Percentiles rank a stretch among this genome's conserved stretches.
These are phyloP conservation scores for Ascochyta viciae-villosae DNA, from an alignment of 2,329 filamentous ascomycete genomes.

Conservation along the genomic window DNA sequence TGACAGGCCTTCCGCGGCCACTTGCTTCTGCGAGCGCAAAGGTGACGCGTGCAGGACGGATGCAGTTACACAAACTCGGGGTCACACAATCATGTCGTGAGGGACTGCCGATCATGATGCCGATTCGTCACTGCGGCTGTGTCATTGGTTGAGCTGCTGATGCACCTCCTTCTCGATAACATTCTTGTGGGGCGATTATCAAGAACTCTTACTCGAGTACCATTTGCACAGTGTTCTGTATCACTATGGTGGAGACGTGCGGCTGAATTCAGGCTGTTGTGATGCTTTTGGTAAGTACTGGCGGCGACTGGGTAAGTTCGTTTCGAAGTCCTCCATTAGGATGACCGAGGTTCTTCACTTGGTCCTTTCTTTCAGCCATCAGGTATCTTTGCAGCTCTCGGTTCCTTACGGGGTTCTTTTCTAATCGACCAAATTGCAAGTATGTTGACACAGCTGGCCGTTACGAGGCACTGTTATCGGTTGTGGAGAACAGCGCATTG, in stretches of 20 bases:
- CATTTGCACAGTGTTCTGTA: background rate
- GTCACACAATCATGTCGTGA: background rate
- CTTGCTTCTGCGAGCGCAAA: conserved; percentile 3
- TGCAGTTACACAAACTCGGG: background rate
- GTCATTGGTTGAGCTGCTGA: conserved; percentile 2
- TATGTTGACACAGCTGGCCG: background rate
- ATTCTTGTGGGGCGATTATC: background rate
- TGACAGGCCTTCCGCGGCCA: background rate
- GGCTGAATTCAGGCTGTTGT: background rate
- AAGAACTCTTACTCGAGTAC: conserved; percentile 1
- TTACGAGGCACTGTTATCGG: no score
- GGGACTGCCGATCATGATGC: conserved; percentile 8
- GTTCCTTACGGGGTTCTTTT: background rate
- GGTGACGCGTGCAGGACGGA: conserved; percentile 2
- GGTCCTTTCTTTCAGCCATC: background rate
- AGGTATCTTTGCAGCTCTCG: background rate
- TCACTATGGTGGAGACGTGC: background rate
- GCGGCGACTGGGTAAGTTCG: background rate
- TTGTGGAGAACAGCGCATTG: no score
- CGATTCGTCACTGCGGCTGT: background rate
- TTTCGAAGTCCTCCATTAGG: conserved; percentile 1
- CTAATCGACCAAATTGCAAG: background rate
- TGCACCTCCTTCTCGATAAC: background rate
- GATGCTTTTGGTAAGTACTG: conserved; percentile 6
- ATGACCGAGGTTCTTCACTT: background rate